These are phyloP conservation scores for Rhypophila decipiens DNA, from an alignment of 495 filamentous ascomycete genomes.

Conservation along the genomic window DNA sequence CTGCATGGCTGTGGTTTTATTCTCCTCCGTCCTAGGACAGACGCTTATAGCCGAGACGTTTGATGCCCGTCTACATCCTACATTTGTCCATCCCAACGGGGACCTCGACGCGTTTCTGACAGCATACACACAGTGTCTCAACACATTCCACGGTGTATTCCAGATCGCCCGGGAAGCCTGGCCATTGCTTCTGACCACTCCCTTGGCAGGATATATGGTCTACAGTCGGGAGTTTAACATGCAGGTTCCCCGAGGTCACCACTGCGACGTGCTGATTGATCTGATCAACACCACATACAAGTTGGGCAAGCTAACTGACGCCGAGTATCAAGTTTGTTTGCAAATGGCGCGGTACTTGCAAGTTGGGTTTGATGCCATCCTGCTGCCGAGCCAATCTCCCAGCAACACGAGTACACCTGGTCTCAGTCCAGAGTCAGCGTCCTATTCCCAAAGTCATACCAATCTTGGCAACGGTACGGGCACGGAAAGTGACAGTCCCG, in stretches of 20 bases:
- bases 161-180: constrained; percentile 24
- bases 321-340: constrained; percentile 23
- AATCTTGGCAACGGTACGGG: too few relatives aligned
- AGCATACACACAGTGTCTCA: constrained; percentile 23
- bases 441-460: too few relatives aligned
- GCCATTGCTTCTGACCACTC: constrained; percentile 26
- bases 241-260: constrained; percentile 7
- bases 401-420: too few relatives aligned
- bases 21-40: constrained; percentile 27
- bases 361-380: constrained; percentile 25
- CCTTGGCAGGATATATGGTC: constrained; percentile 19
- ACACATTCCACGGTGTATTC: constrained; percentile 25
- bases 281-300: constrained; percentile 15
- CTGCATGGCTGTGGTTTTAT: constrained; percentile 29
- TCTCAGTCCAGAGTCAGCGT: too few relatives aligned
- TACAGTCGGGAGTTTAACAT: constrained; percentile 14
- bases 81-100: not conserved
- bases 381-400: not conserved
- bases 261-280: constrained; percentile 13
- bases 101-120: constrained; percentile 25
- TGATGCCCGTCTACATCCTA: too few relatives aligned
- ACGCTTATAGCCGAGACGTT: constrained; percentile 31
- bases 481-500: too few relatives aligned
- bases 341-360: constrained; percentile 22
- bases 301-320: constrained; percentile 10